Percentiles rank a stretch among this genome's conserved stretches.
Conservation (phyloP, 2,329 filamentous ascomycete genomes). For the Calonectria pteridis region DNA sequence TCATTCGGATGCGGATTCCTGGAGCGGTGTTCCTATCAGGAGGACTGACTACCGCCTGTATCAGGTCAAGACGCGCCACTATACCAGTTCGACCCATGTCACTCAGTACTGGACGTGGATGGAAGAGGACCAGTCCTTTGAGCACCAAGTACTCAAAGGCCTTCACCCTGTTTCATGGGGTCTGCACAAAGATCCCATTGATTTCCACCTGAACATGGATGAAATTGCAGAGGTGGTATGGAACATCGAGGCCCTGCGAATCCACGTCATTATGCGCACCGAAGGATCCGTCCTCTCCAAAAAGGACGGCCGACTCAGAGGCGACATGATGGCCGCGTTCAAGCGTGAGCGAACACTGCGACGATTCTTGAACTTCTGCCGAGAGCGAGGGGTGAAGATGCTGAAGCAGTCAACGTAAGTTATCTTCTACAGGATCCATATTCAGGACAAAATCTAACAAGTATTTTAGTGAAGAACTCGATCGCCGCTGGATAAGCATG, state of each 20-base stretch:
- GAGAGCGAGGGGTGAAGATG: constrained; percentile 57
- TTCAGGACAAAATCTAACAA: constrained; percentile 31
- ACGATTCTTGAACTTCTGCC: constrained; percentile 63
- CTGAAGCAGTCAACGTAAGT: constrained; percentile 57
- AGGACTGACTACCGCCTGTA: constrained; percentile 64
- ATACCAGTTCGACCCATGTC: constrained; percentile 60
- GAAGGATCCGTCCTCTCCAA: constrained; percentile 41
- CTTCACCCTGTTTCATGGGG: constrained; percentile 61
- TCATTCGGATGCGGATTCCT: constrained; percentile 67
- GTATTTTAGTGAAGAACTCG: constrained; percentile 50
- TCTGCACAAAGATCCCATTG: constrained; percentile 61
- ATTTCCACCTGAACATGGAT: constrained; percentile 62
- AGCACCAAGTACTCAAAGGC: constrained; percentile 67
- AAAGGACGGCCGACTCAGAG: constrained; percentile 52
- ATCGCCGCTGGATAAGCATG: constrained; percentile 52
- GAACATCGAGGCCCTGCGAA: constrained; percentile 55
- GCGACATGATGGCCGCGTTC: constrained; percentile 64
- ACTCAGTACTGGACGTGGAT: constrained; percentile 70
- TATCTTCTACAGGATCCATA: no score
- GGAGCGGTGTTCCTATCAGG: constrained; percentile 58
- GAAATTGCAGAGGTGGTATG: constrained; percentile 62
- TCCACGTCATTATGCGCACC: constrained; percentile 56
- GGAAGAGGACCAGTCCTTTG: constrained; percentile 55
- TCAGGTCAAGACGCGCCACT: constrained; percentile 63
- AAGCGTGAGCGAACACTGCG: constrained; percentile 65